Evolutionary conservation across 108 stramenopile genomes (phyloP).

Genomic region (Asterionellopsis glacialis): DNA sequence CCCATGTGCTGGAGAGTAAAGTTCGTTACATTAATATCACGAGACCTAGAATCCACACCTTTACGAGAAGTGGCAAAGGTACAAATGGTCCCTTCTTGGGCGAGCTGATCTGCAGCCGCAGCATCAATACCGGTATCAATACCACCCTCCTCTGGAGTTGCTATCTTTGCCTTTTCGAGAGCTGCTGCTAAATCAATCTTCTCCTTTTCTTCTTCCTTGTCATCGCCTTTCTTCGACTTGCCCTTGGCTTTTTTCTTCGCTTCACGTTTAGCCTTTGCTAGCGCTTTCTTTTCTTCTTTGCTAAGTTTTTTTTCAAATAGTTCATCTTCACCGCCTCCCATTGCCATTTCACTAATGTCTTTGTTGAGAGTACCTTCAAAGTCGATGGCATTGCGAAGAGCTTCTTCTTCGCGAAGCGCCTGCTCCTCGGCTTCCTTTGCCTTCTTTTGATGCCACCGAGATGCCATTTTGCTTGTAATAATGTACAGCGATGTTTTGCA

Average conservation of each 20-base stretch:
- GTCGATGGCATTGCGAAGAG: conserved; percentile 11
- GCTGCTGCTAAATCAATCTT: background rate
- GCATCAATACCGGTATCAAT: conserved; percentile 46
- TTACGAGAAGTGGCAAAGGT: conserved; percentile 66
- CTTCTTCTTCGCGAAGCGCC: conserved; percentile 46
- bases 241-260: conserved; percentile 64
- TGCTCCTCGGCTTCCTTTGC: conserved; percentile 44
- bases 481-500: too few relatives aligned
- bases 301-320: conserved; percentile 72
- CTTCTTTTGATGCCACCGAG: conserved; percentile 81
- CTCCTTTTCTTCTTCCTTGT: conserved; percentile 26
- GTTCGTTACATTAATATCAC: conserved; percentile 93
- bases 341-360: conserved; percentile 46
- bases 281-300: conserved; percentile 89
- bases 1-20: conserved; percentile 94
- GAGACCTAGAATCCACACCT: conserved; percentile 76
- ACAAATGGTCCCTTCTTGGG: conserved; percentile 76
- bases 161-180: conserved; percentile 1
- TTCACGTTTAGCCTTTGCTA: conserved; percentile 77
- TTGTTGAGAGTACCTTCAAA: conserved; percentile 26
- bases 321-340: conserved; percentile 79
- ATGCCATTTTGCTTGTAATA: conserved; percentile 4
- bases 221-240: conserved; percentile 52
- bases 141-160: conserved; percentile 10
- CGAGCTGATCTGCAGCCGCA: conserved; percentile 70